These are phyloP conservation scores for Pestalotiopsis sp. DNA, from an alignment of 2,329 filamentous ascomycete species.

Conservation along the genomic window DNA sequence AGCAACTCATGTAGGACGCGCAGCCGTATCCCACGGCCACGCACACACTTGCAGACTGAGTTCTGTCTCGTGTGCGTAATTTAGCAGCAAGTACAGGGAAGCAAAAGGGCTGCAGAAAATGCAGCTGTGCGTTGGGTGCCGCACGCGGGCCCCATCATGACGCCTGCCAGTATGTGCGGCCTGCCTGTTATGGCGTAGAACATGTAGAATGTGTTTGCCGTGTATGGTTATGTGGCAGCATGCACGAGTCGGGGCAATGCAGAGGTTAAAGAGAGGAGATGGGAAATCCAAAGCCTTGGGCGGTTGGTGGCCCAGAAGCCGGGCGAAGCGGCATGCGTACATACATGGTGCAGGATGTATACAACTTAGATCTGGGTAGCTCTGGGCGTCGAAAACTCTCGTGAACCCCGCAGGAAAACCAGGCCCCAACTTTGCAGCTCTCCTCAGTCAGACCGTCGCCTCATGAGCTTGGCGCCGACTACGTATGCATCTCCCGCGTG, in stretches of 20 bases:
- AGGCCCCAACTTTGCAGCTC: background rate
- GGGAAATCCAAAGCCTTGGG: background rate
- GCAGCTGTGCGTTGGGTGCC: background rate
- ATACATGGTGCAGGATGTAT: background rate
- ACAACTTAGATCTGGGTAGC: background rate
- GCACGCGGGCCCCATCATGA: background rate
- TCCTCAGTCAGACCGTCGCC: background rate
- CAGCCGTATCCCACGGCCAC: background rate
- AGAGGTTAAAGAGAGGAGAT: background rate
- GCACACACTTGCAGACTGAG: background rate
- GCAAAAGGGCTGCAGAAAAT: background rate
- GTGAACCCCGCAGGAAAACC: background rate
- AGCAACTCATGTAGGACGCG: background rate
- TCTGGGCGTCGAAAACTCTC: background rate
- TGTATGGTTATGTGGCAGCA: background rate
- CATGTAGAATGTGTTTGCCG: background rate
- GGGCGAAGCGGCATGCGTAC: background rate
- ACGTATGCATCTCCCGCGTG: background rate
- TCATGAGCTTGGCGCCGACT: background rate
- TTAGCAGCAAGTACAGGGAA: background rate
- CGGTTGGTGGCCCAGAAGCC: background rate
- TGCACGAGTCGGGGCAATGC: background rate
- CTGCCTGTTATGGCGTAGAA: slow-evolving; percentile 1
- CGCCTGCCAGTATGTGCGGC: background rate
- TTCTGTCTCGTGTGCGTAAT: background rate